Conservation (phyloP, 257 asterid species). For the Coffea canephora region DNA sequence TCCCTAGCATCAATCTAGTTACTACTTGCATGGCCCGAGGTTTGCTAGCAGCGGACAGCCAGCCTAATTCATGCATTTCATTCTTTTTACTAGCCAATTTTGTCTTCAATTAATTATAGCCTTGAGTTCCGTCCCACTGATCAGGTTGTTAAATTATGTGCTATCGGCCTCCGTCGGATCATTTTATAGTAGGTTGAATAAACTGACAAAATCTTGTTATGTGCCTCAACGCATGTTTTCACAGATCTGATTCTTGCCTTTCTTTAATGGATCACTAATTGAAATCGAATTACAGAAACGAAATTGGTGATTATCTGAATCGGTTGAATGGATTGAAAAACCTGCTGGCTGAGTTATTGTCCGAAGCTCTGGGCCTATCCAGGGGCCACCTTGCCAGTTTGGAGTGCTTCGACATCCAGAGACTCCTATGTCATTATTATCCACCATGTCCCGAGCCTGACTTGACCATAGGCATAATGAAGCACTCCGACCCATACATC, state of each 20-base stretch:
- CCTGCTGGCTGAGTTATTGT: conserved; percentile 7
- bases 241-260: too few species aligned
- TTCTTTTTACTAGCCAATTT: not conserved
- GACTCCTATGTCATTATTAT: conserved; percentile 17
- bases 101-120: not conserved
- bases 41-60: not conserved
- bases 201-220: too few species aligned
- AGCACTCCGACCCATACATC: conserved; percentile 60
- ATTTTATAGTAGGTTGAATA: too few species aligned
- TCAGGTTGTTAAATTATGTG: not conserved
- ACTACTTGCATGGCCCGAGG: not conserved
- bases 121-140: not conserved
- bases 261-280: too few species aligned
- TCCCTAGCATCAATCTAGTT: not conserved
- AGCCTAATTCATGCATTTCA: too few species aligned
- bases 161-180: not conserved
- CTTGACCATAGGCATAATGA: conserved; percentile 38
- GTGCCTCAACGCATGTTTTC: too few species aligned
- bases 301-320: conserved; percentile 1
- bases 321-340: conserved; percentile 4
- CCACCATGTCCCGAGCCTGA: conserved; percentile 39
- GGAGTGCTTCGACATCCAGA: conserved; percentile 6
- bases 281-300: not conserved
- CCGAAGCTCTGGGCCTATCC: conserved; percentile 10
- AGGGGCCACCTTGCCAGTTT: not conserved